Conservation (phyloP, 306 rosid species). For the Canavalia gladiata region DNA sequence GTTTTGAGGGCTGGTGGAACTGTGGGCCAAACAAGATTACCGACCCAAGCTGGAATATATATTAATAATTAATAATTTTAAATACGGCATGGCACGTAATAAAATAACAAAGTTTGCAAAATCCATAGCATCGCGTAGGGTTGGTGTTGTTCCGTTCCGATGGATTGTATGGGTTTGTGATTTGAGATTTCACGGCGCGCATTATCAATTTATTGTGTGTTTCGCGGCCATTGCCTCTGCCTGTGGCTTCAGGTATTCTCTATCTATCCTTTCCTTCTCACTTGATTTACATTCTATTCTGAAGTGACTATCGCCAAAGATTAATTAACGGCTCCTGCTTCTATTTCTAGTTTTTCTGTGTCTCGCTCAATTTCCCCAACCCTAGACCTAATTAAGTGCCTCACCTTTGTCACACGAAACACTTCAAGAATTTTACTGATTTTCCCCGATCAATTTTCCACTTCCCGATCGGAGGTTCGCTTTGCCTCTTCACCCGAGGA, state of each 20-base stretch:
- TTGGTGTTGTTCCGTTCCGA: not conserved
- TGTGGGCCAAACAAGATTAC: not conserved
- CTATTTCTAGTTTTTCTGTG: not conserved
- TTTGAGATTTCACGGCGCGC: conserved; percentile 25
- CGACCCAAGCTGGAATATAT: not conserved
- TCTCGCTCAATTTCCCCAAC: conserved; percentile 14
- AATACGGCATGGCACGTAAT: not conserved
- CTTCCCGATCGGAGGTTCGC: not conserved
- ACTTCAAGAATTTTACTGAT: not conserved
- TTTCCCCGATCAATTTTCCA: not conserved
- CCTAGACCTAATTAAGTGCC: conserved; percentile 51
- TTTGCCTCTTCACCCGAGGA: not conserved
- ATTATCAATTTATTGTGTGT: not conserved
- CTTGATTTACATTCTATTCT: not conserved
- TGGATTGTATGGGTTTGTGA: conserved; percentile 26
- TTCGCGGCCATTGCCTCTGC: conserved; percentile 16
- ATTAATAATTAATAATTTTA: not conserved
- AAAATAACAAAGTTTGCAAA: conserved; percentile 2
- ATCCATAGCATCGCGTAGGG: conserved; percentile 3
- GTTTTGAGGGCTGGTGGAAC: not conserved
- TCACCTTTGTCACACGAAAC: not conserved
- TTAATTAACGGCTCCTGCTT: not conserved
- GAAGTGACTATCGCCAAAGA: not conserved
- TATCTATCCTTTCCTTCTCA: not conserved
- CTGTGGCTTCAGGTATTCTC: not conserved